Evolutionary conservation across 768 basidiomycete species (phyloP).

Genomic region (Tricholoma furcatifolium): DNA sequence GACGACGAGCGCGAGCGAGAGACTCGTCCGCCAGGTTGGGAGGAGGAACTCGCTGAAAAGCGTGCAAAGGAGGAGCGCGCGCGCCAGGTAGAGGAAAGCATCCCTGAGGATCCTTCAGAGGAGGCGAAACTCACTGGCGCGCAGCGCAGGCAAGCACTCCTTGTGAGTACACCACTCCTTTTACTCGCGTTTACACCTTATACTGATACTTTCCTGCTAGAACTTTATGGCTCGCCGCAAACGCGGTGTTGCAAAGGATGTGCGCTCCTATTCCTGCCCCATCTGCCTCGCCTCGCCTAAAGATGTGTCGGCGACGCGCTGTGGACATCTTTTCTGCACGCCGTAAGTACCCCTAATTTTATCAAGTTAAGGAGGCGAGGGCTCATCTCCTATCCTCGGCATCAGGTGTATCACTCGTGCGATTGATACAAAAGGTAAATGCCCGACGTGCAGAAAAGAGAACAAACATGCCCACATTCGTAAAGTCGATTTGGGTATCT

Average conservation of each 20-base stretch:
- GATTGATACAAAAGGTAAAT: conserved; percentile 3
- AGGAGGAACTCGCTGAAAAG: conserved; percentile 7
- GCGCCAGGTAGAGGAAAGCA: conserved; percentile 1
- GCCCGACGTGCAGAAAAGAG: conserved; percentile 7
- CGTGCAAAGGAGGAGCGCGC: conserved; percentile 2
- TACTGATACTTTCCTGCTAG: neutral
- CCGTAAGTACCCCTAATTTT: conserved; percentile 2
- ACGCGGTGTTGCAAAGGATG: neutral
- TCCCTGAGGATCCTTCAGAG: neutral
- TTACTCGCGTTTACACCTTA: neutral
- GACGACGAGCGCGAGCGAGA: conserved; percentile 6
- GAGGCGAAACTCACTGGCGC: neutral
- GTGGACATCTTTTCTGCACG: conserved; percentile 13
- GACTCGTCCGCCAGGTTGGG: conserved; percentile 7
- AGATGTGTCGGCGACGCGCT: conserved; percentile 2
- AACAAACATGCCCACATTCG: neutral
- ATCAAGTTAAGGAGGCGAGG: neutral
- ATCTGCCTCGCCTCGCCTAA: conserved; percentile 4
- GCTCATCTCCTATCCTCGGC: too few species aligned
- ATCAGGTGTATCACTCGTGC: conserved; percentile 7
- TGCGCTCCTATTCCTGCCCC: conserved; percentile 9
- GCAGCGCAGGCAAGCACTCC: conserved; percentile 8
- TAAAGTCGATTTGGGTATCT: conserved; percentile 7
- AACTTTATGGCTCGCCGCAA: conserved; percentile 12
- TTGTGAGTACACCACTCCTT: conserved; percentile 10